These are phyloP conservation scores for Penicillium paxilli DNA, from an alignment of 495 filamentous ascomycete genomes.

Conservation along the genomic window DNA sequence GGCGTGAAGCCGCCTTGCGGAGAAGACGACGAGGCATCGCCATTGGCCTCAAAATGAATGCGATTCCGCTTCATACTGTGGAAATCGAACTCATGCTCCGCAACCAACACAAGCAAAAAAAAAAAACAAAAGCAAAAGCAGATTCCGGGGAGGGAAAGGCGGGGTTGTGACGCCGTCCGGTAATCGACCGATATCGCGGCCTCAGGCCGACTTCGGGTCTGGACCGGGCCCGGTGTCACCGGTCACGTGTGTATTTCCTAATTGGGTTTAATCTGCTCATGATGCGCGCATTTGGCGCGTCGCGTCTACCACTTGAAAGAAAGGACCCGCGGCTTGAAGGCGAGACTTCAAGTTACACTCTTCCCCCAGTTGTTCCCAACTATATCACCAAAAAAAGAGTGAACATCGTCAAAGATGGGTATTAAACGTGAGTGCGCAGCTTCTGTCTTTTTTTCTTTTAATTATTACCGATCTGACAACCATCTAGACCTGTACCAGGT, in stretches of 20 bases:
- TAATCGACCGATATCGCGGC: constrained; percentile 21
- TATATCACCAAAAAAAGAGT: too few relatives aligned
- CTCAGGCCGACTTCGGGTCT: constrained; percentile 16
- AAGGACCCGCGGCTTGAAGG: not conserved
- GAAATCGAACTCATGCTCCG: constrained; percentile 16
- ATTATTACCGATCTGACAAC: constrained; percentile 9
- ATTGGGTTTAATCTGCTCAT: constrained; percentile 30
- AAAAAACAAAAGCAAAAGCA: constrained; percentile 3
- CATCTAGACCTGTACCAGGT: constrained; percentile 71
- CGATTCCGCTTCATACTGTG: constrained; percentile 48
- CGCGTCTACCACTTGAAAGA: constrained; percentile 2
- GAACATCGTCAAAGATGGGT: constrained; percentile 64
- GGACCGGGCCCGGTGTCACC: constrained; percentile 7
- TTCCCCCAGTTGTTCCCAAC: too few relatives aligned
- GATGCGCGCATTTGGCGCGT: constrained; percentile 33
- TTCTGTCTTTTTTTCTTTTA: not conserved
- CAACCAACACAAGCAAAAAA: too few relatives aligned
- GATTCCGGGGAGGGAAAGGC: constrained; percentile 27
- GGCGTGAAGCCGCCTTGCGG: constrained; percentile 31
- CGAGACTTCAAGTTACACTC: too few relatives aligned
- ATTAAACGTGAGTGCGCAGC: constrained; percentile 65
- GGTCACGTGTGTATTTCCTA: constrained; percentile 27
- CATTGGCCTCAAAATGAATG: constrained; percentile 46
- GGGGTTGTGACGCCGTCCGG: constrained; percentile 22
- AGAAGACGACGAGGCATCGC: constrained; percentile 40